Base-by-base conservation (phyloP, 257 asterid species). In the Thymus quinquecostatus region DNA sequence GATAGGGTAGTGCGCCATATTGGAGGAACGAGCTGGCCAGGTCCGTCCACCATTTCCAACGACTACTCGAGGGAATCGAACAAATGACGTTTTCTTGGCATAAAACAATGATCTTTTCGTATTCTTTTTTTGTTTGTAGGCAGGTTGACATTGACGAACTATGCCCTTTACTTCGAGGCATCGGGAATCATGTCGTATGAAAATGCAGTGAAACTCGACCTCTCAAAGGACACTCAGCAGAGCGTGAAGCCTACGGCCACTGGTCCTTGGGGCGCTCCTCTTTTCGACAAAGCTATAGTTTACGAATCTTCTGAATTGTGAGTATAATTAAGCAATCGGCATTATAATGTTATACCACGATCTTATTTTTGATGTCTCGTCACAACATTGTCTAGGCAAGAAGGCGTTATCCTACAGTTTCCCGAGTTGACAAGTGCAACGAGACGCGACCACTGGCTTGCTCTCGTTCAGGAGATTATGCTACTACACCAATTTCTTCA, bases 241-340 rank as follows among this genome's bases (percentile, higher is more conserved):
- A 82, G 56, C 61, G 80, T 89, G 43, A 91, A 89, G 75, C 82
- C 95, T 43, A 69, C 78, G 5, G 94, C 94, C 6, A 93, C 97
- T 1, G 98, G 97, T 32, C 98, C 96, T 1, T 93, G 96, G 96
- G 98, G 97, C 64, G 96, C 98, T 60, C 96, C 97, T 65, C 95
- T 93, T 38, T 93, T 85, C 10, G 97, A 93, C 85, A 93, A 93
- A 81, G 97, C 95, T 29, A 82, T 93, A 64, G 82, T 80, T 53
- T 89, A 82, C 41, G 89, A 87, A 72, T 91, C 96, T 56, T 79
- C 89, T 27, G 88, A 87, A 55, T 48, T 91, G 98, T 93, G 82
- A 89, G 98, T 82, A 13, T 32, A 44, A 44, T 21, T 21, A 21
- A 21, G 11, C 21, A 57, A 50, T 36, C 57, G 56, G 6, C 5